Percentiles rank a stretch among this genome's conserved stretches.
These are phyloP conservation scores for Coemansia sp. DNA, from an alignment of 192 early-diverging fungal species.

Conservation along the genomic window DNA sequence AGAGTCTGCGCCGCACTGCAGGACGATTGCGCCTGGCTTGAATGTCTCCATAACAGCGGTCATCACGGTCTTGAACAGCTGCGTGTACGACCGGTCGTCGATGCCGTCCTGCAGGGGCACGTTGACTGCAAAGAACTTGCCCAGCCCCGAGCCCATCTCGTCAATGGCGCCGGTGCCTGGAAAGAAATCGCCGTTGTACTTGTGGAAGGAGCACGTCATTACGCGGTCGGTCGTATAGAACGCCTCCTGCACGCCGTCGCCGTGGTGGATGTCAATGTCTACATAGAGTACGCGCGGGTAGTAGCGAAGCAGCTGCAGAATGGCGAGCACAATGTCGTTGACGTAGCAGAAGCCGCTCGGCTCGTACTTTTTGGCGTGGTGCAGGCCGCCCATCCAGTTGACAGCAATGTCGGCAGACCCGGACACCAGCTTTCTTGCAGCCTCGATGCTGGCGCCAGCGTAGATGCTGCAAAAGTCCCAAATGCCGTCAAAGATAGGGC, in stretches of 20 bases:
- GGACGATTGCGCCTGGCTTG: constrained; percentile 82
- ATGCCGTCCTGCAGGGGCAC: constrained; percentile 94
- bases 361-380: constrained; percentile 77
- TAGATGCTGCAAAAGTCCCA: constrained; percentile 93
- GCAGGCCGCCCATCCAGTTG: constrained; percentile 90
- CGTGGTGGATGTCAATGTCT: constrained; percentile 90
- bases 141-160: constrained; percentile 82
- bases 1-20: constrained; percentile 98
- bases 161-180: constrained; percentile 90
- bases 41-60: constrained; percentile 92
- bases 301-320: constrained; percentile 66
- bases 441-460: constrained; percentile 92
- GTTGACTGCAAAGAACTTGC: constrained; percentile 93
- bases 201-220: constrained; percentile 94
- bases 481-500: constrained; percentile 95
- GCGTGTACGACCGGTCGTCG: constrained; percentile 82
- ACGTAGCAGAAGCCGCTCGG: constrained; percentile 96
- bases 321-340: constrained; percentile 88
- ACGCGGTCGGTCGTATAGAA: constrained; percentile 92
- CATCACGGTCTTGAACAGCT: constrained; percentile 71
- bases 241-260: constrained; percentile 93
- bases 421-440: constrained; percentile 76
- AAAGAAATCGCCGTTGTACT: constrained; percentile 92
- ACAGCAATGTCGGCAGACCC: constrained; percentile 87
- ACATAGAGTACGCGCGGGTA: constrained; percentile 93